Conservation (phyloP, 768 basidiomycete genomes). For the Termitomyces sp. region DNA sequence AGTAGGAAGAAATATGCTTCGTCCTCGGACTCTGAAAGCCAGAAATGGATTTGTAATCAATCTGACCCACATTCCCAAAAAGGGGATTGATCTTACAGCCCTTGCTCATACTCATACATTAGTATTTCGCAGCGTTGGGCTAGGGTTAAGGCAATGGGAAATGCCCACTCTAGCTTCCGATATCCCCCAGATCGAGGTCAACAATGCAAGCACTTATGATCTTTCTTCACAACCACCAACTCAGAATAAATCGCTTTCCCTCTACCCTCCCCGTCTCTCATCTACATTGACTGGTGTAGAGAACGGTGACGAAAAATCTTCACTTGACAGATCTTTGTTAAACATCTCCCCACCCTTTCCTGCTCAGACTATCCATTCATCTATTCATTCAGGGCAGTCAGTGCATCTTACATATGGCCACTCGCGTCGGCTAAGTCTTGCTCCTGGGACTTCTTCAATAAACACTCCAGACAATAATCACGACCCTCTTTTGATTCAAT, state of each 20-base stretch:
- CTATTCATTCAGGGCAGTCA: slow-evolving; percentile 22
- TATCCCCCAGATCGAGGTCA: not conserved
- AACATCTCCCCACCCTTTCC: slow-evolving; percentile 60
- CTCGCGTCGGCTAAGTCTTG: slow-evolving; percentile 48
- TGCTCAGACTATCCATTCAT: slow-evolving; percentile 62
- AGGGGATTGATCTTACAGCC: too few species aligned
- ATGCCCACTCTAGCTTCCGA: not conserved
- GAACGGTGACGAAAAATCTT: slow-evolving; percentile 35
- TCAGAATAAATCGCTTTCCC: slow-evolving; percentile 16
- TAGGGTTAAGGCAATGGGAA: too few species aligned
- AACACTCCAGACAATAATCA: slow-evolving; percentile 42
- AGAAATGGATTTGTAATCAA: too few species aligned
- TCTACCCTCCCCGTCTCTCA: slow-evolving; percentile 18
- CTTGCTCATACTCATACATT: too few species aligned
- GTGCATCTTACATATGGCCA: slow-evolving; percentile 49
- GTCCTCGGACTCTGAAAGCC: too few species aligned
- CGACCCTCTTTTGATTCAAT: not conserved
- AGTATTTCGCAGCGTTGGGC: too few species aligned
- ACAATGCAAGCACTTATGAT: not conserved
- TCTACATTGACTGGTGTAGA: slow-evolving; percentile 24
- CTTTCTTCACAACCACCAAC: too few species aligned
- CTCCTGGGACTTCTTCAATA: slow-evolving; percentile 42
- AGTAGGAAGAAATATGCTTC: too few species aligned
- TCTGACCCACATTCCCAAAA: too few species aligned
- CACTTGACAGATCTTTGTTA: not conserved